phyloP scores from a whole-genome alignment of 352 stramenopile species.

The Blastocystis sp. region DNA sequence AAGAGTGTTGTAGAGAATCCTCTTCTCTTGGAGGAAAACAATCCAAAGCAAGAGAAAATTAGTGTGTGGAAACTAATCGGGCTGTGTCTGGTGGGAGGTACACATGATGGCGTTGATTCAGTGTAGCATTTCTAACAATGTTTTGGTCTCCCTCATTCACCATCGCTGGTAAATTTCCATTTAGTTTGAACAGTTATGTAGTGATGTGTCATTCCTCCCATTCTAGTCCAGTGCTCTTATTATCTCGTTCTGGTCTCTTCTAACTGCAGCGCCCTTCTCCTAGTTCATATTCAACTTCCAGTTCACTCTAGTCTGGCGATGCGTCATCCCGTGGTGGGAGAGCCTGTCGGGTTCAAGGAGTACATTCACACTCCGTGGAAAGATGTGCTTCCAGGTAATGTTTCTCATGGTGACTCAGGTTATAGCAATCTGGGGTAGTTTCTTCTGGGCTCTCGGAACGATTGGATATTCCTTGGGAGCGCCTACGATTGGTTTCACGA shows the following conservation, averaged over 20 bases:
- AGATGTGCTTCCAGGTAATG: slow-evolving; percentile 21
- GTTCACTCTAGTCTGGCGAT: neutral
- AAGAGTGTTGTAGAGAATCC: neutral
- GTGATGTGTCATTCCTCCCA: neutral
- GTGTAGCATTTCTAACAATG: neutral
- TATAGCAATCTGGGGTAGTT: slow-evolving; percentile 20
- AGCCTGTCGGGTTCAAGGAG: neutral
- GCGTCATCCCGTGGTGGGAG: slow-evolving; percentile 5
- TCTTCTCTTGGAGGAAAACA: neutral
- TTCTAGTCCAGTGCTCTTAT: neutral
- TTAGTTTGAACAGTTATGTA: slow-evolving; percentile 20
- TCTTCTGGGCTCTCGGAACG: slow-evolving; percentile 31
- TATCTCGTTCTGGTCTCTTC: neutral
- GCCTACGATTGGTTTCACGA: neutral
- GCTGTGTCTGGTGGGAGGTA: slow-evolving; percentile 25
- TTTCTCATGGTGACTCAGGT: neutral
- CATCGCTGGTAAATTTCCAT: neutral
- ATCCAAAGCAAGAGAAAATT: neutral
- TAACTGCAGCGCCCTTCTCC: slow-evolving; percentile 30
- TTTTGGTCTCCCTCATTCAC: slow-evolving; percentile 26
- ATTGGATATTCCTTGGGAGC: slow-evolving; percentile 28
- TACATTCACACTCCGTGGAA: neutral
- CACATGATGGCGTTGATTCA: neutral
- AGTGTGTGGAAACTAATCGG: neutral
- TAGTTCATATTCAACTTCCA: neutral